phyloP scores from a whole-genome alignment of 768 basidiomycete genomes.

The Mycena latifolia region DNA sequence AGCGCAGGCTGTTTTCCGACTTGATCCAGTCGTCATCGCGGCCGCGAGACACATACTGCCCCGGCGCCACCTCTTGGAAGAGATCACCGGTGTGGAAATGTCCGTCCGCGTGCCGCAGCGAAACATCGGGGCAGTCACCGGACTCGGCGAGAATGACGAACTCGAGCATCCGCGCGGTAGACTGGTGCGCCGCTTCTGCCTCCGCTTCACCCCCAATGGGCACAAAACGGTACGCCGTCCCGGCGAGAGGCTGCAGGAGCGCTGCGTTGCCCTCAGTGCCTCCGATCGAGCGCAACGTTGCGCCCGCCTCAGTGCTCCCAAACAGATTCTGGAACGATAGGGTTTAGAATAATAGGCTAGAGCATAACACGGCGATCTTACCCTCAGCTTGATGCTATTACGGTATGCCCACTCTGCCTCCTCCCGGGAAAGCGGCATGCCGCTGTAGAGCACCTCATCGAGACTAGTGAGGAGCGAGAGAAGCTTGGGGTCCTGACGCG shows the following conservation, averaged over 20 bases:
- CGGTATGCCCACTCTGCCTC: slow-evolving; percentile 65
- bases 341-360: slow-evolving; percentile 31
- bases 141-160: slow-evolving; percentile 69
- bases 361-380: slow-evolving; percentile 41
- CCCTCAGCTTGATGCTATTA: slow-evolving; percentile 59
- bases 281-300: slow-evolving; percentile 60
- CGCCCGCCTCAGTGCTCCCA: slow-evolving; percentile 70
- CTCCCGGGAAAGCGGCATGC: slow-evolving; percentile 62
- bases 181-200: slow-evolving; percentile 54
- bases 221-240: slow-evolving; percentile 60
- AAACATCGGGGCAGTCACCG: slow-evolving; percentile 67
- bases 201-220: slow-evolving; percentile 49
- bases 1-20: slow-evolving; percentile 73
- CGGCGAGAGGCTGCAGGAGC: slow-evolving; percentile 56
- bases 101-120: slow-evolving; percentile 65
- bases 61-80: slow-evolving; percentile 66
- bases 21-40: slow-evolving; percentile 83
- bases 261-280: slow-evolving; percentile 50
- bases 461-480: slow-evolving; percentile 57
- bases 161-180: slow-evolving; percentile 65
- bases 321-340: slow-evolving; percentile 60
- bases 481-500: slow-evolving; percentile 60
- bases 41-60: slow-evolving; percentile 67
- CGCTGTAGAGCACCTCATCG: slow-evolving; percentile 63
- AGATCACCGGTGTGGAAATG: slow-evolving; percentile 80